Evolutionary conservation across 2,329 filamentous ascomycete species (phyloP).

Genomic region (Cryoendolithus antarcticus): DNA sequence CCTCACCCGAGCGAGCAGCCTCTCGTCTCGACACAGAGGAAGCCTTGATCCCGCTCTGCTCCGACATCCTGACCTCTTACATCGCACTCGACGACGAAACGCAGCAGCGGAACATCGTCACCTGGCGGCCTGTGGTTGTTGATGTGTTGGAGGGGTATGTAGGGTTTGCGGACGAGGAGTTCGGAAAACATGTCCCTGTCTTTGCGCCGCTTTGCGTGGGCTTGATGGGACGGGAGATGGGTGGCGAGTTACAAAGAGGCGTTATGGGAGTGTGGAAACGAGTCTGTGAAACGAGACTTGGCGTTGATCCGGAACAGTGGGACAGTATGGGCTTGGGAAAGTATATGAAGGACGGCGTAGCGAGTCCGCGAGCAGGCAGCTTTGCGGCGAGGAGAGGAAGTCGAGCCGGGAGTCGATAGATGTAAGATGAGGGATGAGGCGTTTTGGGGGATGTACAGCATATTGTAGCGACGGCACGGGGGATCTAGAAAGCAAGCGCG

Average conservation of each 20-base stretch:
- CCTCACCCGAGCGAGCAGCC: conserved; percentile 65
- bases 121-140: conserved; percentile 93
- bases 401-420: too few relatives aligned
- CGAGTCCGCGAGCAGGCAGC: too few relatives aligned
- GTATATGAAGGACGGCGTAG: too few relatives aligned
- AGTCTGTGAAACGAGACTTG: conserved; percentile 63
- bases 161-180: conserved; percentile 68
- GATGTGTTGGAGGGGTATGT: conserved; percentile 91
- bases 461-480: too few relatives aligned
- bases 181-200: conserved; percentile 62
- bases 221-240: conserved; percentile 70
- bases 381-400: too few relatives aligned
- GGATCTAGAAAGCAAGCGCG: too few relatives aligned
- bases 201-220: conserved; percentile 85
- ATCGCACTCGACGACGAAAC: conserved; percentile 84
- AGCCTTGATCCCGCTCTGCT: conserved; percentile 86
- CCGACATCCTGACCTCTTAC: conserved; percentile 83
- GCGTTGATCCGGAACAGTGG: conserved; percentile 25
- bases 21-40: conserved; percentile 75
- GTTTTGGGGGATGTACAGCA: too few relatives aligned
- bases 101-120: conserved; percentile 91
- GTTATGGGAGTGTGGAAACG: conserved; percentile 66
- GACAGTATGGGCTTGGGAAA: too few relatives aligned
- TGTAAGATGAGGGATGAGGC: too few relatives aligned
- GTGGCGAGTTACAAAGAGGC: conserved; percentile 62